Conservation (phyloP, 805 yeast genomes). For the Lipomyces starkeyi region DNA sequence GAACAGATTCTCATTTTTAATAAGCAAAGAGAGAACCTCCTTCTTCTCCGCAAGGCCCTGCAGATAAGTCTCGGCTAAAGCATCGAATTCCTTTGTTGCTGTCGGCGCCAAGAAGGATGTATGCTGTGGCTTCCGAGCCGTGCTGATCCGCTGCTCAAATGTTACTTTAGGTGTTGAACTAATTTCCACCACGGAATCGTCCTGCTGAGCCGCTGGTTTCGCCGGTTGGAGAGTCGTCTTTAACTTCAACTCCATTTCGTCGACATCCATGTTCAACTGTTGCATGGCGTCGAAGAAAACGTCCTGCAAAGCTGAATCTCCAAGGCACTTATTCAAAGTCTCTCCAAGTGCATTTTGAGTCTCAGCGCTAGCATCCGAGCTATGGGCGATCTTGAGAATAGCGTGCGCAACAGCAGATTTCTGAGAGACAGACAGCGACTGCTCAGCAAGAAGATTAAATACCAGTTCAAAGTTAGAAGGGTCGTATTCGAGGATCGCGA, state of each 20-base stretch:
- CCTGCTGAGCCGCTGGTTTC: constrained; percentile 11
- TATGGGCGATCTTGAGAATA: constrained; percentile 13
- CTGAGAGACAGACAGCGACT: constrained; percentile 19
- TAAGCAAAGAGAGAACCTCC: constrained; percentile 17
- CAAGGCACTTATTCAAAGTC: constrained; percentile 8
- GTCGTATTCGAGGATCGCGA: constrained; percentile 54
- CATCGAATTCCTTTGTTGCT: constrained; percentile 27
- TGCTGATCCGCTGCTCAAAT: constrained; percentile 25
- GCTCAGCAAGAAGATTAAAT: constrained; percentile 15
- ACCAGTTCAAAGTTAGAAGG: constrained; percentile 42
- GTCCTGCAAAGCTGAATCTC: constrained; percentile 2
- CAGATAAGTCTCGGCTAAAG: constrained; percentile 26
- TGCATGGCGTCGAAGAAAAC: constrained; percentile 35
- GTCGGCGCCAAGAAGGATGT: constrained; percentile 28
- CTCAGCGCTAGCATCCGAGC: neutral
- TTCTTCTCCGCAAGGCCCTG: constrained; percentile 28
- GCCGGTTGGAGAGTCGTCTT: constrained; percentile 36
- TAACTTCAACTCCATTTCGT: constrained; percentile 35
- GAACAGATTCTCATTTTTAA: constrained; percentile 23
- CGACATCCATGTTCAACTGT: constrained; percentile 34
- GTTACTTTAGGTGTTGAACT: constrained; percentile 45
- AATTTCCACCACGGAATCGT: constrained; percentile 37
- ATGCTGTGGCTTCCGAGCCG: constrained; percentile 7
- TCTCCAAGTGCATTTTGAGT: constrained; percentile 7
- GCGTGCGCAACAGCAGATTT: constrained; percentile 12